Percentiles rank a stretch among this genome's conserved stretches.
phyloP scores from a whole-genome alignment of 1,139 yeast species.

The Taphrina deformans region DNA sequence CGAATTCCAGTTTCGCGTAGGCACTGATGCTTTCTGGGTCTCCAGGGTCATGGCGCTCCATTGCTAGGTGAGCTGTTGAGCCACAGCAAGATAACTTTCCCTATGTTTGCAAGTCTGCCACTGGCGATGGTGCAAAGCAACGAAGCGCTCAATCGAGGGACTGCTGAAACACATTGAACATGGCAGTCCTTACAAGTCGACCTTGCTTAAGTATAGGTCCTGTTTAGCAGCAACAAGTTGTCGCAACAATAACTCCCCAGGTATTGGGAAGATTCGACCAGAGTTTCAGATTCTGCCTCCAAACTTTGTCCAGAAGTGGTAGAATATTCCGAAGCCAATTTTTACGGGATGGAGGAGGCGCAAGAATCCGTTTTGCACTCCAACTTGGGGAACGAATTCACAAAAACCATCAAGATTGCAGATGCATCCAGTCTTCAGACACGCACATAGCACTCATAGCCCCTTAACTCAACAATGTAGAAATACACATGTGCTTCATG shows the following conservation, averaged over 20 bases:
- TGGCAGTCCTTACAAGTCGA: not conserved
- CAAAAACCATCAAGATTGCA: no score
- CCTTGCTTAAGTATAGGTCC: not conserved
- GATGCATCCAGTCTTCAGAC: no score
- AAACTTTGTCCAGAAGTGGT: conserved; percentile 5
- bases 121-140: not conserved
- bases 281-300: not conserved
- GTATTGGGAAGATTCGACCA: not conserved
- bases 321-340: not conserved
- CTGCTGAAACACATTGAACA: not conserved
- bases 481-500: not conserved
- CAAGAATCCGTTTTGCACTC: not conserved
- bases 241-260: not conserved
- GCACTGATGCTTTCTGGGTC: conserved; percentile 51
- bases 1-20: conserved; percentile 90
- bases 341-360: not conserved
- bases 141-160: not conserved
- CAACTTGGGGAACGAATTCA: not conserved
- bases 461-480: not conserved
- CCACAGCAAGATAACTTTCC: not conserved
- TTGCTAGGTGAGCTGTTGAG: not conserved
- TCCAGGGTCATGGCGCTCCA: conserved; percentile 11
- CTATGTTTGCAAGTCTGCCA: not conserved
- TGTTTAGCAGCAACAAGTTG: not conserved
- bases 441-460: no score